Evolutionary conservation across 768 basidiomycete species (phyloP), one percentile per base, ranked within the genome.

Genomic region (Agrocybe praecox): DNA sequence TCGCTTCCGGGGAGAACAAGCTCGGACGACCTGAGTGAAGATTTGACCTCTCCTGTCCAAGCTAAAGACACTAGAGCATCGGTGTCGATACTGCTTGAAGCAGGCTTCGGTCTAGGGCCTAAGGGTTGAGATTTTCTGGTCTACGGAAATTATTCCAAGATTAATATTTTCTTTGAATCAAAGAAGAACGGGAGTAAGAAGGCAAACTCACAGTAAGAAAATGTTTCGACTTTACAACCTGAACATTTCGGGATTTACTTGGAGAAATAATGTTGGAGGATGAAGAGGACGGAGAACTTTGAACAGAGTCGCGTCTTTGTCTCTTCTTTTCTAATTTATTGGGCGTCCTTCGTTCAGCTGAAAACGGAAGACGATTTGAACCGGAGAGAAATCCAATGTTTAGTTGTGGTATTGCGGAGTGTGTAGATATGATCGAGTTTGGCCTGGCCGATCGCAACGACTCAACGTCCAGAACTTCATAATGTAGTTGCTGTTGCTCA

Each of bases 41-140:
- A 52, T 11, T 52, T 46, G n/a, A 60, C 40, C 32, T 66, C 61
- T 14, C 71, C 71, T 4, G 66, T 71, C 71, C 71, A 72, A 44
- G 71, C 69, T 0, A 71, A 61, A 19, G 70, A 68, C 26, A 67
- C 68, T 11, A 72, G 59, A n/a, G 65, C 67, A 36, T 66, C 65
- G 11, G 71, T 72, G 29, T 66, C 62, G 21, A 69, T 64, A 45
- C 61, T 64, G 23, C 65, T 58, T 7, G 65, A 60, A 6, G 65
- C 42, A 10, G 58, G 64, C 17, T 52, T 58, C 24, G 67, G 66
- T n/a, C 65, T 63, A 17, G 68, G 67, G 8, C 59, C 53, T 46
- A 53, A 40, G n/a, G 43, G 17, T 24, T 34, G 52, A 19, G 21
- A 34, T 21, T n/a, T 55, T 57, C 59, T 61, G 26, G 60, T 29